Conservation (phyloP, 352 stramenopile genomes). For the Hyphochytrium catenoides region DNA sequence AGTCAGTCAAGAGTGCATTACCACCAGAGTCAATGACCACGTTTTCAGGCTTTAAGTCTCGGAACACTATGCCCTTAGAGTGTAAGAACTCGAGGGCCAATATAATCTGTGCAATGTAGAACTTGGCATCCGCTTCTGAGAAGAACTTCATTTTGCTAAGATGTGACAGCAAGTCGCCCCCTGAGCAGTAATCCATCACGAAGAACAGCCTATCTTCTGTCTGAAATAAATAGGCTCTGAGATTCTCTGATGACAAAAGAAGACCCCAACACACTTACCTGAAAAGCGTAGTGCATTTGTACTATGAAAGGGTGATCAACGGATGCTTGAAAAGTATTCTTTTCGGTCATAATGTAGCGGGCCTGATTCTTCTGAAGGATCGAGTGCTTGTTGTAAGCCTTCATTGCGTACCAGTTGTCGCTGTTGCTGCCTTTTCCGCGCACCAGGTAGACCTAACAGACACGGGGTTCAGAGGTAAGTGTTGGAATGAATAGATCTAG, state of each 20-base stretch:
- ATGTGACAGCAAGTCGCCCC: constrained; percentile 40
- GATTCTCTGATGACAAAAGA: too few species aligned
- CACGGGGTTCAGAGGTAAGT: too few species aligned
- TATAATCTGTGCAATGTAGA: constrained; percentile 59
- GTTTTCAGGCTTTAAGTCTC: constrained; percentile 58
- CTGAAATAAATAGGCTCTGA: too few species aligned
- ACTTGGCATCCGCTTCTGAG: constrained; percentile 37
- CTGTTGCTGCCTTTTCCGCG: constrained; percentile 50
- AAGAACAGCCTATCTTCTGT: constrained; percentile 49
- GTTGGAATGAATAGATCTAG: too few species aligned
- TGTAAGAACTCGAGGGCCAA: constrained; percentile 49
- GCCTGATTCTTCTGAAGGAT: constrained; percentile 66
- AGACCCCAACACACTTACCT: too few species aligned
- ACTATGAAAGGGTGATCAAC: constrained; percentile 64
- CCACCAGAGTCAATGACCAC: constrained; percentile 59
- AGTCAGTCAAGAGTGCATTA: constrained; percentile 49
- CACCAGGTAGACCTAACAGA: constrained; percentile 57
- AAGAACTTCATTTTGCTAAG: constrained; percentile 49
- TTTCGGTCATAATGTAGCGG: constrained; percentile 61
- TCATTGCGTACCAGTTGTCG: constrained; percentile 58
- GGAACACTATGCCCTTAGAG: constrained; percentile 56
- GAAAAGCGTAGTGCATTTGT: constrained; percentile 51
- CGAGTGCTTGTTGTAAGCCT: constrained; percentile 62
- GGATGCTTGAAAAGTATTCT: constrained; percentile 42
- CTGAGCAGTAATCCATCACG: constrained; percentile 60